Evolutionary conservation across 1,284 basidiomycete genomes (phyloP).

Genomic region (Trametes hirsuta): DNA sequence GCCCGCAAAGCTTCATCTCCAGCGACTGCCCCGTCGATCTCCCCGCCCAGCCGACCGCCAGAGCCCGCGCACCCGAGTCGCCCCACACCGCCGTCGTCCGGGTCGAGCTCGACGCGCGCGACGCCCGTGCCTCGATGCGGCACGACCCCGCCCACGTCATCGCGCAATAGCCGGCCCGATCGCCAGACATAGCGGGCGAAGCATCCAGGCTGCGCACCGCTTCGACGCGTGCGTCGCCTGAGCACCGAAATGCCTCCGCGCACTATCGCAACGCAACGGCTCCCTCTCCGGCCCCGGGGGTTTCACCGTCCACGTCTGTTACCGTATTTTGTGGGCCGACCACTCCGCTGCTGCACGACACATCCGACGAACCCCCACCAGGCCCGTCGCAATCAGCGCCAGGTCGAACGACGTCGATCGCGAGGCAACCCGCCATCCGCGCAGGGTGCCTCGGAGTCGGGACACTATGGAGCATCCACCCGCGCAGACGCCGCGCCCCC

Average conservation of each 20-base stretch:
- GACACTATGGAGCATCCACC: neutral
- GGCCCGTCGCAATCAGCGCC: neutral
- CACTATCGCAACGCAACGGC: neutral
- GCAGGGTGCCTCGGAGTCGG: neutral
- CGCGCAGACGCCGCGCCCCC: neutral
- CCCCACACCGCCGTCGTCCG: neutral
- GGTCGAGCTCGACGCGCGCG: neutral
- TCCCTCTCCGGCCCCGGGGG: neutral
- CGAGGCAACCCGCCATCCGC: no score
- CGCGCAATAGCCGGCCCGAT: neutral
- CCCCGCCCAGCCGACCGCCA: slow-evolving; percentile 1
- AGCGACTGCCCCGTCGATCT: slow-evolving; percentile 17
- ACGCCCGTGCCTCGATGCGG: neutral
- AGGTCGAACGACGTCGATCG: neutral
- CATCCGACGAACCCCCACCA: neutral
- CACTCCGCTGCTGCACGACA: neutral
- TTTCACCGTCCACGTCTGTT: neutral
- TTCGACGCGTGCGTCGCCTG: neutral
- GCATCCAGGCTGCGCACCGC: neutral
- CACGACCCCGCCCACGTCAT: slow-evolving; percentile 2
- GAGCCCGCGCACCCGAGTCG: neutral
- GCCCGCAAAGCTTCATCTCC: slow-evolving; percentile 13
- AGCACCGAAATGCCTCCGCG: neutral
- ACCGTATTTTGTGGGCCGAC: neutral
- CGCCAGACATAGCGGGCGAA: neutral